phyloP scores from a whole-genome alignment of 495 filamentous ascomycete species.

The Xylaria bambusicola region DNA sequence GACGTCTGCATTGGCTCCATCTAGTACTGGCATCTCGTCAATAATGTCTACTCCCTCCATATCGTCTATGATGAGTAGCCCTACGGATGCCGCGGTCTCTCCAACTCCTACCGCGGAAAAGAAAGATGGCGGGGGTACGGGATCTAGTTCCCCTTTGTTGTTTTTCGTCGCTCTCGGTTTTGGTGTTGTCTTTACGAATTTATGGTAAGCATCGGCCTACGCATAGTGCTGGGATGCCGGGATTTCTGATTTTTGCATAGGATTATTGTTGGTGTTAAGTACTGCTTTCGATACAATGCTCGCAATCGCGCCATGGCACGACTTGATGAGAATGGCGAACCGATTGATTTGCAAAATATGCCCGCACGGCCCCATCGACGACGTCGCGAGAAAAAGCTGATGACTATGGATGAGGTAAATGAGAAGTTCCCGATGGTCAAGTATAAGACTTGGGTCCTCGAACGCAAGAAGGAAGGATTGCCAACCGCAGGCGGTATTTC shows the following conservation, averaged over 20 bases:
- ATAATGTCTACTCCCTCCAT: conserved; percentile 11
- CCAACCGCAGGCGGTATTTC: conserved; percentile 83
- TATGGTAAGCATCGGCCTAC: conserved; percentile 71
- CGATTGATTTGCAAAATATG: conserved; percentile 80
- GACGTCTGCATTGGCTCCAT: conserved; percentile 12
- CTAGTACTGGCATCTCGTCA: conserved; percentile 4
- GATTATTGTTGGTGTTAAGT: conserved; percentile 99
- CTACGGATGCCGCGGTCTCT: not conserved
- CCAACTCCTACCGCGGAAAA: conserved; percentile 8
- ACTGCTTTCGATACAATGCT: conserved; percentile 98
- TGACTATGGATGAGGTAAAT: conserved; percentile 99
- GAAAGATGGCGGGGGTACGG: conserved; percentile 21
- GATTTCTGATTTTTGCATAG: conserved; percentile 52
- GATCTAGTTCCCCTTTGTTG: conserved; percentile 83
- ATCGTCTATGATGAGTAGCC: conserved; percentile 13
- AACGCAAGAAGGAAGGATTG: conserved; percentile 78
- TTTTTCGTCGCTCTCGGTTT: conserved; percentile 98
- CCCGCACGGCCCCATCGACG: conserved; percentile 71
- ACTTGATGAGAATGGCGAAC: conserved; percentile 81
- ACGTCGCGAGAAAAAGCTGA: conserved; percentile 92
- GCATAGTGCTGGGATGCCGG: too few relatives aligned
- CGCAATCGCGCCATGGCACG: conserved; percentile 74
- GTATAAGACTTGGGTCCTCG: conserved; percentile 92
- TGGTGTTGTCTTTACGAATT: conserved; percentile 97
- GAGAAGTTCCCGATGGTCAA: conserved; percentile 93